Evolutionary conservation across 2,329 filamentous ascomycete genomes (phyloP), one percentile per base, ranked within the genome.

Genomic region (Claviceps sp.): DNA sequence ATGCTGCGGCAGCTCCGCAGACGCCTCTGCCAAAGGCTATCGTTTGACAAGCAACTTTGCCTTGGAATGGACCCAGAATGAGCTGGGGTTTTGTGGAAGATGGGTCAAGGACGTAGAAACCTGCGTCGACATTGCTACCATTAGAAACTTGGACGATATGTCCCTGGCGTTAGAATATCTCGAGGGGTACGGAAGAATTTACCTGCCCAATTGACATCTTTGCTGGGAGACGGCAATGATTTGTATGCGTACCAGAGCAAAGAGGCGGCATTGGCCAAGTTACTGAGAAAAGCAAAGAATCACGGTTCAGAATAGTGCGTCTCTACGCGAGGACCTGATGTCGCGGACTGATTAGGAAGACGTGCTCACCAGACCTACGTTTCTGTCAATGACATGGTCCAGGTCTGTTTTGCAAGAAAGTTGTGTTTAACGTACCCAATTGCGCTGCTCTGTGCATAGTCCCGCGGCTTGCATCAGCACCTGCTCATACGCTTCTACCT

Each of bases 171-270:
- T 36, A 16, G 17, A n/a, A 47, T 50, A 26, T 22, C 52, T 37
- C 5, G 14, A 20, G 13, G 17, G 5, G 20, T 6, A 11, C 11
- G 36, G 40, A 7, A 17, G 9, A 2, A 9, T 65, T 40, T 65
- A 82, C 80, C 81, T 45, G 85, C 81, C 87, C 87, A 93, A 67
- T 93, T 91, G 22, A 88, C 84, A 16, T 78, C 68, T 40, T 70
- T 77, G 49, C 79, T 83, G 1, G 86, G 85, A 0, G 71, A 66
- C 1, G 80, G 77, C 14, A 91, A 72, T 8, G 85, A 86, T 64
- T 86, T 83, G 62, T 84, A 86, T 3, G 83, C 85, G 62, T 93
- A 85, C 83, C 86, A 91, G 56, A 91, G 73, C 29, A 91, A 74
- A 3, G 86, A 82, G 7, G 87, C 81, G 4, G 82, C 70, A 64